These are phyloP conservation scores for Eimeria nieschulzi DNA, from an alignment of 169 alveolate species.

Conservation along the genomic window DNA sequence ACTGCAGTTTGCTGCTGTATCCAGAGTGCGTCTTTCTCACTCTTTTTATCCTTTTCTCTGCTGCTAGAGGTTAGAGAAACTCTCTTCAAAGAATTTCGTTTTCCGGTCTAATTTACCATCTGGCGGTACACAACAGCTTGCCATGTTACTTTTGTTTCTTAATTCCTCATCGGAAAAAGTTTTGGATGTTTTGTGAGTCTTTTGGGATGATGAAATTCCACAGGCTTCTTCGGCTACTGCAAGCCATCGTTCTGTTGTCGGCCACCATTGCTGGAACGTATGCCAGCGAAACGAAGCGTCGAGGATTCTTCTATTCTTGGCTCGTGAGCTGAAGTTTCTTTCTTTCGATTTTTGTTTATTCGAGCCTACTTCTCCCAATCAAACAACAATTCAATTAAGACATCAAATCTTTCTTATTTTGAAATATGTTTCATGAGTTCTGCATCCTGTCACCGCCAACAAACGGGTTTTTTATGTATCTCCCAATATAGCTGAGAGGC, in stretches of 20 bases:
- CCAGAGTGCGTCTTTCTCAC: background rate
- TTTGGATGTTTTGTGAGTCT: background rate
- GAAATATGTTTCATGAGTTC: no score
- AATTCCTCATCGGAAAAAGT: background rate
- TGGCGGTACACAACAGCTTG: no score
- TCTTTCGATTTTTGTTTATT: background rate
- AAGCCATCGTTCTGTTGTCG: background rate
- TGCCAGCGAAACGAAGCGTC: constrained; percentile 25
- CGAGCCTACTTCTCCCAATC: no score
- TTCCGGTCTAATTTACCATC: no score
- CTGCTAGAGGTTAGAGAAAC: no score
- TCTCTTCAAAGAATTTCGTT: no score
- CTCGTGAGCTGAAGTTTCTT: background rate
- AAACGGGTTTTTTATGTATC: no score
- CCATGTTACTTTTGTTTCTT: no score
- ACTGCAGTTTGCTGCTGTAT: background rate
- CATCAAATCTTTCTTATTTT: no score
- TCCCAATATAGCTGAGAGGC: no score
- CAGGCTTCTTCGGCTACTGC: background rate
- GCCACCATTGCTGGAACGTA: background rate
- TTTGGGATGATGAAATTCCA: background rate
- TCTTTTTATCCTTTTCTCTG: background rate
- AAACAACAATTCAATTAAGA: no score
- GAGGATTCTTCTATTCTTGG: constrained; percentile 10
- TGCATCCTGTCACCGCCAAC: no score